A percentile compares a stretch with the other conserved stretches of the same genome.
These are phyloP conservation scores for Rubia yunnanensis DNA, from an alignment of 257 asterid genomes.

Conservation along the genomic window DNA sequence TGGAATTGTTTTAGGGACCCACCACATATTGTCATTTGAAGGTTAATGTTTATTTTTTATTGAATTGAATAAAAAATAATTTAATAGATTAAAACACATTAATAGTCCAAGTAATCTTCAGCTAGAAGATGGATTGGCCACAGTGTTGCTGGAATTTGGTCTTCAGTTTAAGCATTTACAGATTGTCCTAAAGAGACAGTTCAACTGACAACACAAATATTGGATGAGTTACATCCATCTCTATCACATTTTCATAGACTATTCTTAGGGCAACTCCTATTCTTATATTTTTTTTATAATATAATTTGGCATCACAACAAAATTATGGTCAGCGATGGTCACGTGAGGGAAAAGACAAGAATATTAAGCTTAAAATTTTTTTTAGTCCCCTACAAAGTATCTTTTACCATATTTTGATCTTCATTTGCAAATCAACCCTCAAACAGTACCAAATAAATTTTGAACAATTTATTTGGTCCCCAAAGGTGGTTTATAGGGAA, in stretches of 20 bases:
- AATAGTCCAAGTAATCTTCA: conserved; percentile 3
- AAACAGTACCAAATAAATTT: no score
- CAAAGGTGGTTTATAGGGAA: no score
- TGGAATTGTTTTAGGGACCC: neutral
- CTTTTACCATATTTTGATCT: no score
- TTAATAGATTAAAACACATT: no score
- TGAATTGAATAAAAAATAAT: no score
- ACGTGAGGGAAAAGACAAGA: neutral
- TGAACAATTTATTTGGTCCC: no score
- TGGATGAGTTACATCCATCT: neutral
- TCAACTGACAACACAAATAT: conserved; percentile 1
- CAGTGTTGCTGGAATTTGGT: neutral
- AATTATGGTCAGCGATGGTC: neutral
- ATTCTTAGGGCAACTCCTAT: neutral
- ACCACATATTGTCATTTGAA: neutral
- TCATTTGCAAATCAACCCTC: no score
- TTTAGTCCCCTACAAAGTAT: no score
- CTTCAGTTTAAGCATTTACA: neutral
- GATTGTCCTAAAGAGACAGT: conserved; percentile 10
- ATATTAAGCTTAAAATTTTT: no score
- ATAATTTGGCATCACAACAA: neutral
- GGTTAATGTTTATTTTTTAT: no score
- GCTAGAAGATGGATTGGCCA: conserved; percentile 2
- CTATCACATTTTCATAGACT: neutral
- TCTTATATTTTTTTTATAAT: neutral